Evolutionary conservation across 768 basidiomycete genomes (phyloP).

Genomic region (Mycena alexandri): DNA sequence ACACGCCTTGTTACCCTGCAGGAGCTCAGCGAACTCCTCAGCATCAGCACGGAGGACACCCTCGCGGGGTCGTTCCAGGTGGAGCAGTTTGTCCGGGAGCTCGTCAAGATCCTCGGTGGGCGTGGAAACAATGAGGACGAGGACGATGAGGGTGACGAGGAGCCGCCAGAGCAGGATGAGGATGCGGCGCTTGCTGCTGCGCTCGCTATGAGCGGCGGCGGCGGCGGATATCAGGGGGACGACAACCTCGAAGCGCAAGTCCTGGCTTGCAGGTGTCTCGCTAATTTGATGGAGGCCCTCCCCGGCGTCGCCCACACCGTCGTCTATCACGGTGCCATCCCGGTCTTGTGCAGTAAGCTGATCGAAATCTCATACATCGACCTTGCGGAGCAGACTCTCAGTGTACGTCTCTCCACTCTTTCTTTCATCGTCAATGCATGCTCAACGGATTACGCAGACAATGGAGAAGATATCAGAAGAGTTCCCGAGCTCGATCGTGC

Average conservation of each 20-base stretch:
- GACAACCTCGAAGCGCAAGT: constrained; percentile 95
- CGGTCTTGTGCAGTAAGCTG: constrained; percentile 96
- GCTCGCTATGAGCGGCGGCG: constrained; percentile 83
- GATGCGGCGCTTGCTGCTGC: constrained; percentile 92
- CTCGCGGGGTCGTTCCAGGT: constrained; percentile 96
- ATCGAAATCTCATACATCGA: constrained; percentile 98
- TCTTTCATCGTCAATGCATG: constrained; percentile 28
- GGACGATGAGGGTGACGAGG: constrained; percentile 79
- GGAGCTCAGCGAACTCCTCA: constrained; percentile 93
- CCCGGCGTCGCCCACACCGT: constrained; percentile 98
- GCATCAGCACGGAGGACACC: constrained; percentile 97
- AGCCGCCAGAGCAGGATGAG: constrained; percentile 75
- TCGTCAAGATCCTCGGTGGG: constrained; percentile 91
- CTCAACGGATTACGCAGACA: constrained; percentile 65
- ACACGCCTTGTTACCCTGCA: constrained; percentile 91
- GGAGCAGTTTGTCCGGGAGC: constrained; percentile 90
- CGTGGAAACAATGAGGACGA: constrained; percentile 79
- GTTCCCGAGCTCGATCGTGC: constrained; percentile 94
- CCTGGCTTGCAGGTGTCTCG: constrained; percentile 95
- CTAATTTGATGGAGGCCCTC: constrained; percentile 98
- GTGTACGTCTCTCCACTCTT: constrained; percentile 69
- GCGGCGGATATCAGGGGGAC: constrained; percentile 80
- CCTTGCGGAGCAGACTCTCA: constrained; percentile 96
- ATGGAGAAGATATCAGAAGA: constrained; percentile 99
- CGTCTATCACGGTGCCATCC: constrained; percentile 98